phyloP scores from a whole-genome alignment of 2,329 filamentous ascomycete genomes.

The Cladosporium austrohemisphaericum region DNA sequence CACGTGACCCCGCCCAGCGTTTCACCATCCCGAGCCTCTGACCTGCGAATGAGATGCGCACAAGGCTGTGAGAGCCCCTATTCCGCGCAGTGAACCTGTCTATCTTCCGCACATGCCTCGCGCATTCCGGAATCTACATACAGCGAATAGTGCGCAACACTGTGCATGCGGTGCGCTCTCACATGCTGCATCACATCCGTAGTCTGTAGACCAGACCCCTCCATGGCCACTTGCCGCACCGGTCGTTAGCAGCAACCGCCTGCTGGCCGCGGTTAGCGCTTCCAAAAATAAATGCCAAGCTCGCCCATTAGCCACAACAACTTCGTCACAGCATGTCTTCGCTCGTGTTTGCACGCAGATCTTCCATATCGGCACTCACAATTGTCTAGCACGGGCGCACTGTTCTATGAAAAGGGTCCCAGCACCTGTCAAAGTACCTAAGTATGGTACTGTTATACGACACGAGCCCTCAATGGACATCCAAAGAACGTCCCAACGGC shows the following conservation, averaged over 20 bases:
- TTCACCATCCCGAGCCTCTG: background rate
- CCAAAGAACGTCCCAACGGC: too few relatives aligned
- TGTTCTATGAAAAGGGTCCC: too few relatives aligned
- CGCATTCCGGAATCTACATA: too few relatives aligned
- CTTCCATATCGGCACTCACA: too few relatives aligned
- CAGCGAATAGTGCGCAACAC: background rate
- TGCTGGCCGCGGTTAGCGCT: background rate
- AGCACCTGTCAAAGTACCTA: too few relatives aligned
- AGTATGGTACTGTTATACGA: too few relatives aligned
- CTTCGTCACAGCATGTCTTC: background rate
- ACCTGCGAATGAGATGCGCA: too few relatives aligned
- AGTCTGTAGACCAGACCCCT: background rate
- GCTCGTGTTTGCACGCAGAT: background rate
- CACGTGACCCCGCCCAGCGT: background rate
- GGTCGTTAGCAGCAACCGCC: background rate
- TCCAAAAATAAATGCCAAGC: background rate
- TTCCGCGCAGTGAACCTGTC: too few relatives aligned
- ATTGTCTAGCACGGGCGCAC: too few relatives aligned
- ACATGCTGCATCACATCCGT: background rate
- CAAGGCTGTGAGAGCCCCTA: too few relatives aligned
- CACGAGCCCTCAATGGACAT: too few relatives aligned
- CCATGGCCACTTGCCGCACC: background rate
- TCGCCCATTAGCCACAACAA: background rate
- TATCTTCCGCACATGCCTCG: too few relatives aligned
- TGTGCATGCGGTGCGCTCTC: background rate